A percentile compares a stretch with the other conserved stretches of the same genome.
Evolutionary conservation across 305 asterid species (phyloP).

Genomic region (Fraxinus sp.): DNA sequence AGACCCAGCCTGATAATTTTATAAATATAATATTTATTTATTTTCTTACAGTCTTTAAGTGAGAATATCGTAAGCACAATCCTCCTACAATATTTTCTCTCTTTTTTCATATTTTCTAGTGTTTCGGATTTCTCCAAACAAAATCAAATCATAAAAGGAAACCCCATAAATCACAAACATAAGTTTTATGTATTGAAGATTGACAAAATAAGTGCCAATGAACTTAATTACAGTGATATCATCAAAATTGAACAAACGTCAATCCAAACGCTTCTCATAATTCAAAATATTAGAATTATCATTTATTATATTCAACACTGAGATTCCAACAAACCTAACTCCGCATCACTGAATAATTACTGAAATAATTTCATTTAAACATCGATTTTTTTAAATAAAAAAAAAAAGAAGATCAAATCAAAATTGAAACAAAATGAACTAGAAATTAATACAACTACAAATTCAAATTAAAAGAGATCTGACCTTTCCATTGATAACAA

Average conservation of each 20-base stretch:
- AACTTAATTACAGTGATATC: not conserved
- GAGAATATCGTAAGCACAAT: not conserved
- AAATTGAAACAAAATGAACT: not conserved
- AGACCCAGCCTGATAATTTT: not conserved
- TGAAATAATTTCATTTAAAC: not conserved
- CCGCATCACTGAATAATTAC: not conserved
- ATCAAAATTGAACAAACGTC: not conserved
- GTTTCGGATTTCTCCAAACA: not conserved
- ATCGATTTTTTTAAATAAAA: not conserved
- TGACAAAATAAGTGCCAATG: not conserved
- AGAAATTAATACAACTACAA: not conserved
- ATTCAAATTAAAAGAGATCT: slow-evolving; percentile 5
- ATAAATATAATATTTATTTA: not conserved
- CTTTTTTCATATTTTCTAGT: not conserved
- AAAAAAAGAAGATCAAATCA: not conserved
- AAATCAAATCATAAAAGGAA: not conserved
- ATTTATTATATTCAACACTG: not conserved
- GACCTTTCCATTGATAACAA: slow-evolving; percentile 49
- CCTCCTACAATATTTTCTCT: not conserved
- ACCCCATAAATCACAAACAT: not conserved
- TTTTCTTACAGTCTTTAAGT: not conserved
- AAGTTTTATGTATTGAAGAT: not conserved
- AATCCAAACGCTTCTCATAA: not conserved
- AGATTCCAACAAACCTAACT: not conserved
- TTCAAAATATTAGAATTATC: not conserved